phyloP scores from a whole-genome alignment of 176 grass and related monocot species.

The Cocos nucifera region DNA sequence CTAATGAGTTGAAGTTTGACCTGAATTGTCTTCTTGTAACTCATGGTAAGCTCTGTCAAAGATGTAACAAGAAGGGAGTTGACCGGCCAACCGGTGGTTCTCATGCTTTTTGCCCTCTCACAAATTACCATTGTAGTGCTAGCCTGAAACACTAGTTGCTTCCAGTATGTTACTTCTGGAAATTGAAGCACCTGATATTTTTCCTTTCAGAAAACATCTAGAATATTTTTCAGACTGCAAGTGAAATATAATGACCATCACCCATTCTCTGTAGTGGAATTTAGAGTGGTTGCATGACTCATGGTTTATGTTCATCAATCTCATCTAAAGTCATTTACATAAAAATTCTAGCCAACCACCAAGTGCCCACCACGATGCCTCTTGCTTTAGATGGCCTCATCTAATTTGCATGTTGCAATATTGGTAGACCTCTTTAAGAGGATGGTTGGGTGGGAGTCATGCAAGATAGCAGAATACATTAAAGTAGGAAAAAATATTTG shows the following conservation, averaged over 20 bases:
- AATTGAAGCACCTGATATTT: neutral
- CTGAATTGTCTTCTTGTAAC: slow-evolving; percentile 92
- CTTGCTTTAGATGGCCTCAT: no score
- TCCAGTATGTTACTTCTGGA: slow-evolving; percentile 1
- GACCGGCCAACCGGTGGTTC: slow-evolving; percentile 19
- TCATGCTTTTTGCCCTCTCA: slow-evolving; percentile 40
- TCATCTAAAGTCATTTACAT: no score
- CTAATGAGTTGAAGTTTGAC: slow-evolving; percentile 79
- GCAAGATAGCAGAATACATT: slow-evolving; percentile 14
- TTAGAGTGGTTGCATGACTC: neutral
- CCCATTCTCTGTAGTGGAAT: neutral
- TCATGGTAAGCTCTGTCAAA: slow-evolving; percentile 77
- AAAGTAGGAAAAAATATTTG: neutral
- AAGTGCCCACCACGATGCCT: no score
- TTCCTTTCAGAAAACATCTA: no score
- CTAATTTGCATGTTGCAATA: no score
- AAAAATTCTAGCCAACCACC: no score
- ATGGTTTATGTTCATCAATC: neutral
- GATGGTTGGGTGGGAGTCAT: slow-evolving; percentile 14
- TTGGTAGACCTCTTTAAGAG: neutral
- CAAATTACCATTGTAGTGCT: slow-evolving; percentile 22
- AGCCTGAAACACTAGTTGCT: slow-evolving; percentile 15
- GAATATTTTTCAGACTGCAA: no score
- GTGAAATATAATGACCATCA: no score
- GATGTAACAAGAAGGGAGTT: slow-evolving; percentile 42